phyloP scores from a whole-genome alignment of 352 stramenopile species.

The Pythium chondricola region DNA sequence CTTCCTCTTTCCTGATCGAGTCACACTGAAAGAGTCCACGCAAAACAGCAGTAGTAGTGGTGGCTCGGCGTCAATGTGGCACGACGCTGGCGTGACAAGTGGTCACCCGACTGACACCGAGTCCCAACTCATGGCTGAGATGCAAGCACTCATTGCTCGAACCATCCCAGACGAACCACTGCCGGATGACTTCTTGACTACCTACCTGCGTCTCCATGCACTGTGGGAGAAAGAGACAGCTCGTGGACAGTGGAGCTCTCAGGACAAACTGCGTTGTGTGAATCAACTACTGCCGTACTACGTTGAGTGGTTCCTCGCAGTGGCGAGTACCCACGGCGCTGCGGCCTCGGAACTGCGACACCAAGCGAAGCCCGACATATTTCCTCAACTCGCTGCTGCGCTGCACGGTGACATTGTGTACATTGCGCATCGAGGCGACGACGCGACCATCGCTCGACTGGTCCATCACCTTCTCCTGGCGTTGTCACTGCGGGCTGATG shows the following conservation, averaged over 20 bases:
- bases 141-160: constrained; percentile 21
- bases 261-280: constrained; percentile 8
- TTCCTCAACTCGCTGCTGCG: constrained; percentile 27
- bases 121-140: constrained; percentile 23
- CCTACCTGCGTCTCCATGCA: constrained; percentile 32
- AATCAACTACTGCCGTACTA: constrained; percentile 13
- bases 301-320: constrained; percentile 14
- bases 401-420: constrained; percentile 34
- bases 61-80: constrained; percentile 10
- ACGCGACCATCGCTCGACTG: constrained; percentile 28
- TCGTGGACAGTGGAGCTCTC: constrained; percentile 5
- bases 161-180: constrained; percentile 40
- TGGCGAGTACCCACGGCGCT: constrained; percentile 3
- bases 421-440: constrained; percentile 31
- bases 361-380: constrained; percentile 2
- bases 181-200: constrained; percentile 25
- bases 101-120: constrained; percentile 26
- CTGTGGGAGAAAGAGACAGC: constrained; percentile 5
- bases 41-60: neutral
- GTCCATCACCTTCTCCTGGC: constrained; percentile 46
- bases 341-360: neutral
- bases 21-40: constrained; percentile 38
- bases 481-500: constrained; percentile 24
- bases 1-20: constrained; percentile 41
- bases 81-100: constrained; percentile 22